Evolutionary conservation across 805 yeast genomes (phyloP), one percentile per base, ranked within the genome.

Genomic region (Starmerella ratchasimensis): DNA sequence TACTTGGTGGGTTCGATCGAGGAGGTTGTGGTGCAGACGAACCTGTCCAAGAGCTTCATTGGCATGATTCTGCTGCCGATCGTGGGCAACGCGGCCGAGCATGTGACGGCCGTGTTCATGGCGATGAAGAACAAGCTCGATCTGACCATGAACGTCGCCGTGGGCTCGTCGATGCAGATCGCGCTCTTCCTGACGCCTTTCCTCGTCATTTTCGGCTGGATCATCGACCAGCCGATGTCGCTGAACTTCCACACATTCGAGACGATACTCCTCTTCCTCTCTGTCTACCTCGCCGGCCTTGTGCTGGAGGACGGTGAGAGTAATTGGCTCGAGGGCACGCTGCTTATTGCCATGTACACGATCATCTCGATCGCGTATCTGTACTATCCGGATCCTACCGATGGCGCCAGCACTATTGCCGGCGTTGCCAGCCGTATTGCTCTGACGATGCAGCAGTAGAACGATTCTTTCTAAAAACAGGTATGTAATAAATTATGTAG

Each of bases 1-100:
- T 81, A 72, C 59, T 69, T 90, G 42, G 98, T 90, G 36, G 90
- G 93, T 20, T 78, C 94, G 17, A 90, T 90, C 52, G 97, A 90
- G 60, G 79, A 72, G 40, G 73, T 88, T 46, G 97, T 90, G 26
- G 80, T 65, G 41, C 62, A 74, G 22, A 74, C 93, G 2, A 94
- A 94, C 3, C 66, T 90, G 38, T 80, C 94, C 31, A 86, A 88
- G 69, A 84, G 97, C 0, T 90, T 90, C 52, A 83, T 90, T 52
- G 97, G 97, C 57, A 67, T 90, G 48, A 78, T 90, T 49, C 74
- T 90, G 32, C 78, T 90, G 45, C 98, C 98, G 28, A 88, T 90
- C 45, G 97, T 90, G 20, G 98, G 97, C 39, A 90, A 90, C 53
- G 98, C 98, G 3, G 97, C 97, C 10, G 98, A 90, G 60, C 98